Evolutionary conservation across 1,284 basidiomycete species (phyloP), one percentile per base, ranked within the genome.

Genomic region (Cryptococcus floricola): DNA sequence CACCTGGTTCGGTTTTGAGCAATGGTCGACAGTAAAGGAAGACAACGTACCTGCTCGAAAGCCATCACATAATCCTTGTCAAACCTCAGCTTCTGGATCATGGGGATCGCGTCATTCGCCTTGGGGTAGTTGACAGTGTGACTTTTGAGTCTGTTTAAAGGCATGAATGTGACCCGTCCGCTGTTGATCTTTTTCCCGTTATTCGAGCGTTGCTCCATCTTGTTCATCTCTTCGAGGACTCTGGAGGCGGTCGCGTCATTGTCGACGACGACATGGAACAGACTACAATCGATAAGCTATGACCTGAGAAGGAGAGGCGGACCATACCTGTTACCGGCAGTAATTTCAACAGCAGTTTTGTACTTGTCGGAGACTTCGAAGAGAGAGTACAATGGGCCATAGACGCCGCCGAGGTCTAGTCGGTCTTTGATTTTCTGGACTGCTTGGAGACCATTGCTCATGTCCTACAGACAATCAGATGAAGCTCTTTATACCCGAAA

Each of bases 251-350:
- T 98, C 43, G 87, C 87, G 70, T 98, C 96, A 13, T 83, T 91
- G 75, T 99, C 96, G 54, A 98, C 95, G 0, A 98, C 95, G 34
- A 98, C 87, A 68, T 98, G 95, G 81, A 98, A 99, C 41, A 99
- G 80, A 67, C 92, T 93, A 62, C 4, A 8, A 10, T 38, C 5
- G 12, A 25, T 13, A 18, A 25, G 42, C 39, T n/a, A 41, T 23
- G 9, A 18, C 7, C 31, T 31, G 47, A 39, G 37, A 13, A 53
- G 42, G 28, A 49, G 18, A 38, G 37, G 10, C 13, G 6, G 16
- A 12, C 49, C 77, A 56, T 55, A 91, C 91, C 88, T 91, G 71
- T 88, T 94, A 1, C 94, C 93, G 0, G 94, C 96, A 0, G 93
- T 97, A 39, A 92, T 83, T 74, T 99, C 96, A 12, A 97, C 85